Percentiles rank a stretch among this genome's conserved stretches.
Conservation (phyloP, 129 eudicot species). For the Oenanthe sinensis region DNA sequence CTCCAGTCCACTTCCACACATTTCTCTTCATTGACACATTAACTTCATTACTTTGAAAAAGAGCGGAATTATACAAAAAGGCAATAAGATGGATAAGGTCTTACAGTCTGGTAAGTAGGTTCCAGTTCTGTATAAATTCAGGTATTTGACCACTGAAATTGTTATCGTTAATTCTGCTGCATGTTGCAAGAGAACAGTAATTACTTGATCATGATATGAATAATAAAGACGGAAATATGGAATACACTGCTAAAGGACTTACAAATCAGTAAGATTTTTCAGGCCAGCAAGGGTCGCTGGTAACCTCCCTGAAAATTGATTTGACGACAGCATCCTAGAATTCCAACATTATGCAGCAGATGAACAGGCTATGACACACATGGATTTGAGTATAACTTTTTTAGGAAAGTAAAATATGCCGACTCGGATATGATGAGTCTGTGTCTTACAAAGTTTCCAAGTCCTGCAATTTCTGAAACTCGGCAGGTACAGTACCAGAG, state of each 20-base stretch:
- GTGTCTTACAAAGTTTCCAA: constrained; percentile 47
- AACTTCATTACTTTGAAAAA: not conserved
- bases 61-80: not conserved
- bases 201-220: not conserved
- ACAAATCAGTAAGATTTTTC: constrained; percentile 59
- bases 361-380: not conserved
- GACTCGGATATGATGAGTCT: not conserved
- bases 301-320: constrained; percentile 55
- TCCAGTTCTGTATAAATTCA: constrained; percentile 67
- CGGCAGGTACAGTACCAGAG: constrained; percentile 59
- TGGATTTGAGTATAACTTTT: not conserved
- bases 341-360: constrained; percentile 11
- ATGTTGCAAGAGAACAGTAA: constrained; percentile 10
- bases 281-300: constrained; percentile 55
- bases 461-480: constrained; percentile 49
- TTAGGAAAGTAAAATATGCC: not conserved
- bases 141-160: constrained; percentile 75
- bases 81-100: constrained; percentile 13
- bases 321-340: constrained; percentile 77
- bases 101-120: constrained; percentile 60
- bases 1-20: constrained; percentile 72
- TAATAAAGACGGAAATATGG: not conserved
- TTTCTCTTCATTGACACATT: constrained; percentile 46
- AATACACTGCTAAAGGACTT: constrained; percentile 15
- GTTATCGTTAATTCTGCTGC: constrained; percentile 81